Evolutionary conservation across 495 filamentous ascomycete genomes (phyloP), one percentile per base, ranked within the genome.

Genomic region (Talaromyces proteolyticus): DNA sequence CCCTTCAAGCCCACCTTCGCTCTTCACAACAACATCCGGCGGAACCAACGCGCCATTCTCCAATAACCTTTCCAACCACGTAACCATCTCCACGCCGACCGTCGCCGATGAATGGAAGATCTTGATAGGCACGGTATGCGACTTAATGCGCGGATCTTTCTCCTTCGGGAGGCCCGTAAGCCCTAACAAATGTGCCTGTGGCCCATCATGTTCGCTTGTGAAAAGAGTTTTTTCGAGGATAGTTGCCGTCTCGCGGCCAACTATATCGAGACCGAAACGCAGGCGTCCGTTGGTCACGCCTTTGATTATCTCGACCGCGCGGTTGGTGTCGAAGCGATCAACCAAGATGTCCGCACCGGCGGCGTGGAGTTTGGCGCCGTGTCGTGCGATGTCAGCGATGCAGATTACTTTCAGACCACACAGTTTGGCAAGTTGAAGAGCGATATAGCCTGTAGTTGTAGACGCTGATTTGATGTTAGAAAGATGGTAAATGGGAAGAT

Each of bases 91-190:
- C 43, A 79, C 76, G 1, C 84, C 84, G 0, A 86, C 70, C 3
- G 64, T 62, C 0, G 77, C 70, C 3, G 78, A 74, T 44, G 76
- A 72, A 54, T 88, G 84, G 54, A 86, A 88, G 20, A 85, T 51
- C 60, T 87, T 88, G 45, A 88, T 85, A 0, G 84, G 84, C 18
- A 87, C 78, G 4, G 70, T 80, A 50, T 88, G 82, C 42, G 75
- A 70, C 18, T 58, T 58, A 16, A 84, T 70, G 8, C 73, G 69
- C 0, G 65, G 52, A 3, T 67, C 53, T 10, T 56, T 53, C 44
- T 69, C 66, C 55, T 83, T 81, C 0, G 84, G 84, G 14, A 82
- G 49, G 0, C 84, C 84, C 4, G 79, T 81, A 23, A 87, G 54
- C 0, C 82, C 82, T 4, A 87, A 70, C 4, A 88, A 65, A 64